Evolutionary conservation across 2,329 filamentous ascomycete genomes (phyloP).

Genomic region (Calonectria leucothoes): DNA sequence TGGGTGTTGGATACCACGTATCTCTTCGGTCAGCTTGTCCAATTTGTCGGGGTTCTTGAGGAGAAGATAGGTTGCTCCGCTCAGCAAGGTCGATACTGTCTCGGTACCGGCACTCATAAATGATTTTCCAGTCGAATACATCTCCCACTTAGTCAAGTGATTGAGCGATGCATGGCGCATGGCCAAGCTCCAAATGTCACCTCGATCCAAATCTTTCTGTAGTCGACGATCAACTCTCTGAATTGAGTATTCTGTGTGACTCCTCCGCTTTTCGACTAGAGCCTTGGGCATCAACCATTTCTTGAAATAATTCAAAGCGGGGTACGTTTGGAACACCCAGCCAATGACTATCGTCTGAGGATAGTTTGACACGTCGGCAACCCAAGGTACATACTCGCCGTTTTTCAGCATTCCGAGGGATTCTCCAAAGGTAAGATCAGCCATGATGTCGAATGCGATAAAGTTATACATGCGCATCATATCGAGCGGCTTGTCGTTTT

Average conservation of each 20-base stretch:
- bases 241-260: not conserved
- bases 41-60: not conserved
- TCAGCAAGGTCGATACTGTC: not conserved
- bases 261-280: not conserved
- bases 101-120: constrained; percentile 7
- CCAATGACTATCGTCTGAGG: not conserved
- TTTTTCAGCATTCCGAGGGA: not conserved
- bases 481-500: not conserved
- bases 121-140: not conserved
- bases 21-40: not conserved
- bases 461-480: not conserved
- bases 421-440: not conserved
- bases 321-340: not conserved
- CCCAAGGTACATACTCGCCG: not conserved
- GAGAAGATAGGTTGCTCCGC: constrained; percentile 4
- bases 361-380: not conserved
- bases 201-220: not conserved
- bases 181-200: constrained; percentile 11
- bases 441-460: not conserved
- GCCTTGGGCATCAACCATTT: not conserved
- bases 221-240: not conserved
- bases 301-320: not conserved
- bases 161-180: not conserved
- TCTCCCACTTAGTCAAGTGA: not conserved
- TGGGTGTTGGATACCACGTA: not conserved